phyloP scores from a whole-genome alignment of 1,139 yeast genomes.

The Candida pseudoviswanathii region DNA sequence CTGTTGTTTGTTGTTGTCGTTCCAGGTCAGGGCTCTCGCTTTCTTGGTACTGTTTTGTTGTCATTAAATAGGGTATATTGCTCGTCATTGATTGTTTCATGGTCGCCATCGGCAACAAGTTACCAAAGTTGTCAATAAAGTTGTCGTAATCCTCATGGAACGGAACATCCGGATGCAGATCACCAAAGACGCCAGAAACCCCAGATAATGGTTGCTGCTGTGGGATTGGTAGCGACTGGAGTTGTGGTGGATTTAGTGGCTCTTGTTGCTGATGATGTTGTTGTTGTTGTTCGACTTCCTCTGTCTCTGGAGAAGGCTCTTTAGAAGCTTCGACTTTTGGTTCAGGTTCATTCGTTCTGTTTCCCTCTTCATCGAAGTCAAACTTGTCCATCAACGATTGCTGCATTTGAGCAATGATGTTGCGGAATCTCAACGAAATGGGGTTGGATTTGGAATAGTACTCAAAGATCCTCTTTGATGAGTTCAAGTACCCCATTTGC shows the following conservation, averaged over 20 bases:
- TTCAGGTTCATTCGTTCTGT: constrained; percentile 1
- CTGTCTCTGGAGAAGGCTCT: background rate
- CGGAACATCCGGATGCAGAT: background rate
- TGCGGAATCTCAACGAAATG: constrained; percentile 14
- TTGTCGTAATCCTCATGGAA: constrained; percentile 17
- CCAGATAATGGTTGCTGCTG: background rate
- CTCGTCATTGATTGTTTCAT: constrained; percentile 10
- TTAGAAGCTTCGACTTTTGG: background rate
- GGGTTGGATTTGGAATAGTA: constrained; percentile 15
- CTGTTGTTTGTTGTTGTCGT: background rate
- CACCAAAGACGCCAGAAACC: background rate
- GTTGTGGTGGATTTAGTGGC: background rate
- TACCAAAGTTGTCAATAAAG: constrained; percentile 16
- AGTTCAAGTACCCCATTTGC: constrained; percentile 16
- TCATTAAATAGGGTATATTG: constrained; percentile 10
- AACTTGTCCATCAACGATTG: constrained; percentile 14
- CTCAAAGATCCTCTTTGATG: constrained; percentile 15
- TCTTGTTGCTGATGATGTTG: constrained; percentile 1
- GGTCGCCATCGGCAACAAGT: constrained; percentile 14
- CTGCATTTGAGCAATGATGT: constrained; percentile 16
- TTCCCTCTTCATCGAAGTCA: constrained; percentile 13
- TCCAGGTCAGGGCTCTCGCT: background rate
- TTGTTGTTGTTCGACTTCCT: background rate
- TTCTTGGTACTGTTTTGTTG: constrained; percentile 7
- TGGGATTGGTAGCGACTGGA: background rate